Base-by-base conservation (phyloP, 495 filamentous ascomycete genomes). In the Penicillium cosmopolitanum region DNA sequence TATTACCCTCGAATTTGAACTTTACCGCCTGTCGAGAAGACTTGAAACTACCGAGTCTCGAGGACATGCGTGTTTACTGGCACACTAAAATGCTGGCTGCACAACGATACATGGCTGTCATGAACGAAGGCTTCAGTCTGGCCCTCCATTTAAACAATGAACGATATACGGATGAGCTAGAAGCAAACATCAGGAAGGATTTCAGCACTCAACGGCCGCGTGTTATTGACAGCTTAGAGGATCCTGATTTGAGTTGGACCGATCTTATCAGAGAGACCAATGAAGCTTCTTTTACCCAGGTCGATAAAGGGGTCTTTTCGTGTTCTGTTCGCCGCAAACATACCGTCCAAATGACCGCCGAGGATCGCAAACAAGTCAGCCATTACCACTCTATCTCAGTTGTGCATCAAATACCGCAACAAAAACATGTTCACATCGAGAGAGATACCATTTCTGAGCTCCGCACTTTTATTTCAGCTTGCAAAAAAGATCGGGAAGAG, bases 221-320 rank as follows among this genome's bases (percentile, higher is more conserved):
- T 12, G 23, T 21, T 16, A 23, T 51, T 12, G 47, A 42, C 8
- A 21, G 34, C 31, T 7, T 1, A 0, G n/a, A 16, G 21, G 13
- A 7, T 16, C 19, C 21, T 16, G 6, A 12, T 10, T 25, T 43
- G 4, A 51, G 36, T 18, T 51, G 35, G 55, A 9, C 36, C 25
- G 36, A 34, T 43, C 16, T 57, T 9, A 34, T 57, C 40, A 48
- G 36, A 44, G 55, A 51, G 21, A 31, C 55, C 15, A 40, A 43
- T 8, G 36, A 57, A 12, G 31, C 9, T 5, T 38, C 50, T n/a
- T 33, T 57, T 9, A 43, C 19, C 9, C 13, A 43, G 4, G 46
- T 33, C 21, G 48, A 21, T 7, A 18, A 51, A 31, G 55, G 23
- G 9, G 8, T 36, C 0, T 57, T 43, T 21, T 25, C 38, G 7